Evolutionary conservation across 2,329 filamentous ascomycete species (phyloP).

Genomic region (Colletotrichum sp.): DNA sequence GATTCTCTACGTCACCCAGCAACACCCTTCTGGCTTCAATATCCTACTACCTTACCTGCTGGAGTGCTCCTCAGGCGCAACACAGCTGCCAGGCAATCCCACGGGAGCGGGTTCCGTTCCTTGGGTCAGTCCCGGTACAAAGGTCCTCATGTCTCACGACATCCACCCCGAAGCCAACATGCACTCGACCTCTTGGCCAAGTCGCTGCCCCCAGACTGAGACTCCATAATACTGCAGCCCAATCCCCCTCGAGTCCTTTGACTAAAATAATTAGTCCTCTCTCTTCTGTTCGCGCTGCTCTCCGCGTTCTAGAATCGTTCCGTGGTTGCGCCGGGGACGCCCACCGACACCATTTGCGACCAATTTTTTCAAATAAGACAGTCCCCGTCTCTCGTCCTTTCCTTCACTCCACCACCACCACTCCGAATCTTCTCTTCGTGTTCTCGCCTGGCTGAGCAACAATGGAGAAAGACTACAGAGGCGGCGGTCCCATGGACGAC

Average conservation of each 20-base stretch:
- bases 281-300: background rate
- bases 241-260: background rate
- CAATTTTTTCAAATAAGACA: background rate
- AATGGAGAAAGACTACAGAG: slow-evolving; percentile 19
- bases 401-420: background rate
- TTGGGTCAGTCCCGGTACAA: background rate
- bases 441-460: background rate
- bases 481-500: slow-evolving; percentile 15
- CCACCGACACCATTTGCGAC: background rate
- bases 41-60: background rate
- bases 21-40: background rate
- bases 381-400: background rate
- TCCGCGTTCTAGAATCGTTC: slow-evolving; percentile 2
- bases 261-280: background rate
- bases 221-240: slow-evolving; percentile 10
- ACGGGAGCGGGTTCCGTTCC: background rate
- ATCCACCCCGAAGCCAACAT: background rate
- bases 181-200: background rate
- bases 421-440: background rate
- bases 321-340: slow-evolving; percentile 15
- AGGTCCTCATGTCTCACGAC: background rate
- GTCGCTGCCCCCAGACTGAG: background rate
- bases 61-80: background rate
- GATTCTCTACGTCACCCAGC: slow-evolving; percentile 11
- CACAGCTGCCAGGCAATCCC: background rate